A percentile compares a stretch with the other conserved stretches of the same genome.
These are phyloP conservation scores for Maudiozyma bulderi DNA, from an alignment of 805 yeast species.

Conservation along the genomic window DNA sequence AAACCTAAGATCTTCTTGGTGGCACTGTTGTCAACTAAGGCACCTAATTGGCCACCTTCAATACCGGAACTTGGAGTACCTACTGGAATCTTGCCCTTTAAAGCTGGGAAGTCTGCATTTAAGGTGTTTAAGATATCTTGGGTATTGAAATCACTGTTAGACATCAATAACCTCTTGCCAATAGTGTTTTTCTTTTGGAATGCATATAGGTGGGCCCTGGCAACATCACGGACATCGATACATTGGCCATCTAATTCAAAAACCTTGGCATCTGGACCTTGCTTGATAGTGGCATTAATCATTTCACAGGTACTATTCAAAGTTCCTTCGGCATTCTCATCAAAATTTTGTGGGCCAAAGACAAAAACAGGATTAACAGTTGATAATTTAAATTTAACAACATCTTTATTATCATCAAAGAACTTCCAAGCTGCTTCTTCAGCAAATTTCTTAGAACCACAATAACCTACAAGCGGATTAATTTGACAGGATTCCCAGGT, in stretches of 20 bases:
- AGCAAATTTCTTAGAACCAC: constrained; percentile 44
- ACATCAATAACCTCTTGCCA: constrained; percentile 29
- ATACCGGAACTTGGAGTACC: constrained; percentile 28
- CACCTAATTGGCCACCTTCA: constrained; percentile 4
- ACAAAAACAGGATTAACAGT: constrained; percentile 38
- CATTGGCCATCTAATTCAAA: constrained; percentile 21
- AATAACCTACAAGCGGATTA: constrained; percentile 23
- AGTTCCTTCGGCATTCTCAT: constrained; percentile 26
- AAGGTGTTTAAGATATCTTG: constrained; percentile 26
- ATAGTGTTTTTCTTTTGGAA: constrained; percentile 31
- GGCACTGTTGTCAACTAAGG: constrained; percentile 9
- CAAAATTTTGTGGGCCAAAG: constrained; percentile 45
- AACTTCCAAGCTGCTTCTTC: constrained; percentile 54
- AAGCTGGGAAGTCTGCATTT: constrained; percentile 33
- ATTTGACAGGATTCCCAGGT: constrained; percentile 21
- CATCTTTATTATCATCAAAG: constrained; percentile 28
- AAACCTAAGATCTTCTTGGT: constrained; percentile 19
- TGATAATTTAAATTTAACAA: constrained; percentile 33
- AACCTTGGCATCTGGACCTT: constrained; percentile 21
- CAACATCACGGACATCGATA: constrained; percentile 56
- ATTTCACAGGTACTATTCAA: constrained; percentile 31
- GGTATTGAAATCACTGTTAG: constrained; percentile 18
- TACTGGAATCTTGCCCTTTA: constrained; percentile 36
- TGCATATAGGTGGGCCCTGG: constrained; percentile 45
- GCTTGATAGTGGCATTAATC: constrained; percentile 26